Evolutionary conservation across 139 green algal species (phyloP), one percentile per base, ranked within the genome.

Genomic region (Chlorella sp.): DNA sequence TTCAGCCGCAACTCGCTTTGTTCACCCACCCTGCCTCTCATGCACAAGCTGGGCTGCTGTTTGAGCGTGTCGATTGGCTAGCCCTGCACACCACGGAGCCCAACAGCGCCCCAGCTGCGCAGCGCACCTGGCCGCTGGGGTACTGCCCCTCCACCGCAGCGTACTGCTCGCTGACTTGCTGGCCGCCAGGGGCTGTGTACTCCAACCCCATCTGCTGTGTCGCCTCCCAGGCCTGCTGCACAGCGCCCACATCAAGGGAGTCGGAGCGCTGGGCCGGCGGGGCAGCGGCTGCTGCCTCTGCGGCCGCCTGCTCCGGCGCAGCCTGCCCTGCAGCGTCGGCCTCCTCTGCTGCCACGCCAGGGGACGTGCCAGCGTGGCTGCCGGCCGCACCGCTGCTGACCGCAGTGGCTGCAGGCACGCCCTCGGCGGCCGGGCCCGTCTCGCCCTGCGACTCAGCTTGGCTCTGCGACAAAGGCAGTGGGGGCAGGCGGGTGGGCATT

Each of bases 171-270:
- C 34, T 64, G 62, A 76, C 75, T 26, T 83, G 76, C 34, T 78
- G 32, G 22, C 34, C n/a, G 34, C 48, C 24, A 24, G 41, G 20
- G 9, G 22, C 51, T 51, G 75, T 56, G 75, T 81, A 81, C 75
- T 81, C 48, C n/a, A 70, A 0, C 0, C 22, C 51, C 48, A 70
- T 70, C 75, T 81, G 68, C 79, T 76, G 44, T 19, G 41, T 17
- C 8, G 56, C 56, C 76, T 41, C 32, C 78, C 41, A 75, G 43
- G 40, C 32, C 41, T n/a, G 41, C 78, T 75, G 40, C 60, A 84
- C 43, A 30, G 79, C 40, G 38, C 60, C 77, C 41, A 83, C 77
- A 32, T 83, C 77, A 14, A 83, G 28, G 14, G 80, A 85, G 16
- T 41, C 46, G 60, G 72, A 3, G 19, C 43, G 72, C 72, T 78